Conservation (phyloP, 495 filamentous ascomycete species). For the Hypoxylon fragiforme region DNA sequence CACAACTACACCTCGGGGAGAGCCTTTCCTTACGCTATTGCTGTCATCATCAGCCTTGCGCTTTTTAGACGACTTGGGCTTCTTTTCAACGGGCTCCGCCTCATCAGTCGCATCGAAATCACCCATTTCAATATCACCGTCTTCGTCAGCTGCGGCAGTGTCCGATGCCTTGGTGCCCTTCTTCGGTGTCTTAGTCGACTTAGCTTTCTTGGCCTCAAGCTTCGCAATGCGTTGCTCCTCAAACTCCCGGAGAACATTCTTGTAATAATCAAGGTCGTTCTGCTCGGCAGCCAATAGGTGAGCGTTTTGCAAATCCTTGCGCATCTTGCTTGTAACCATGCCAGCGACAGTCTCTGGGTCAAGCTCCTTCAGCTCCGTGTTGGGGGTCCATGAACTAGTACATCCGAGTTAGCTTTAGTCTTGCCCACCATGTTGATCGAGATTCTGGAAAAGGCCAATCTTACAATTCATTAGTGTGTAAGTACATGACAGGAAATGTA, state of each 20-base stretch:
- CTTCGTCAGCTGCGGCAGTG: constrained; percentile 44
- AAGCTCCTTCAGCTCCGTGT: constrained; percentile 73
- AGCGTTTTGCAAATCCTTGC: constrained; percentile 71
- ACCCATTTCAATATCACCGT: constrained; percentile 76
- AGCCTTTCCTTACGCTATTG: constrained; percentile 58
- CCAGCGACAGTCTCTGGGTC: constrained; percentile 68
- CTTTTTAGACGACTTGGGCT: constrained; percentile 67
- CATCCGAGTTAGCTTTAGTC: constrained; percentile 20
- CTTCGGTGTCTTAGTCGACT: constrained; percentile 64
- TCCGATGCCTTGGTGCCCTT: constrained; percentile 65
- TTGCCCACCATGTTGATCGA: not conserved
- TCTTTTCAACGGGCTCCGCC: constrained; percentile 56
- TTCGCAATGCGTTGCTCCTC: constrained; percentile 63
- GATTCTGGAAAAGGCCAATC: constrained; percentile 40
- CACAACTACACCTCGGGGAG: constrained; percentile 1
- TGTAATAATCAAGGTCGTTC: constrained; percentile 74
- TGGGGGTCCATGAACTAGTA: constrained; percentile 79
- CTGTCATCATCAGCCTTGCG: constrained; percentile 69
- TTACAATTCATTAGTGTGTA: constrained; percentile 94
- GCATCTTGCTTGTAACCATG: constrained; percentile 68
- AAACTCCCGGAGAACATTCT: constrained; percentile 69
- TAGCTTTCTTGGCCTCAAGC: constrained; percentile 61
- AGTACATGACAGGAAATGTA: constrained; percentile 91
- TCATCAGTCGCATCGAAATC: constrained; percentile 58
- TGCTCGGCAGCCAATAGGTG: constrained; percentile 72